phyloP scores from a whole-genome alignment of 2,329 filamentous ascomycete species.

The Knoxdaviesia capensis region DNA sequence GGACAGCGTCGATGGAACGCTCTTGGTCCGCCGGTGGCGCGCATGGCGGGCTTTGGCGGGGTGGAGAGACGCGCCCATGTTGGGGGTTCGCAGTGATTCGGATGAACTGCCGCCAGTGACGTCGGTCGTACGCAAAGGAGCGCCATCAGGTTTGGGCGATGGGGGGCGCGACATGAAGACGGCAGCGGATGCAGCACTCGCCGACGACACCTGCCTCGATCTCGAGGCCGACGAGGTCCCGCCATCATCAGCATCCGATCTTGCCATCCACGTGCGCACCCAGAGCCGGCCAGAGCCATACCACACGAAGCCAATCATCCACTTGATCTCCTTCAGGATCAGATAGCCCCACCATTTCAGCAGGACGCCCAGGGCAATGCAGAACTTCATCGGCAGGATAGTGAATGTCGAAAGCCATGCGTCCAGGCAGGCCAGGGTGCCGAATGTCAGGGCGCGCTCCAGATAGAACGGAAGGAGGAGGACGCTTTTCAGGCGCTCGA shows the following conservation, averaged over 20 bases:
- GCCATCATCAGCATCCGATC: not conserved
- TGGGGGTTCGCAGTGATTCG: too few species aligned
- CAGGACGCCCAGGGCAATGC: conserved; percentile 60
- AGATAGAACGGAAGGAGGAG: conserved; percentile 62
- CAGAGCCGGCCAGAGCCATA: conserved; percentile 63
- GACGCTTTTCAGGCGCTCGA: conserved; percentile 81
- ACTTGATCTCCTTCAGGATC: conserved; percentile 48
- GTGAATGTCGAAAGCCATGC: conserved; percentile 96
- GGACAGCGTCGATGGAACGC: conserved; percentile 64
- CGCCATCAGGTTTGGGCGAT: too few species aligned
- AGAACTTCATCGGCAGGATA: conserved; percentile 74
- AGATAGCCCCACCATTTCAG: conserved; percentile 60
- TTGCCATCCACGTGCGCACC: conserved; percentile 19
- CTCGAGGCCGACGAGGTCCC: not conserved
- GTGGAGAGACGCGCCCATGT: too few species aligned
- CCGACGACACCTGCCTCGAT: not conserved
- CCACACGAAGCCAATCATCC: conserved; percentile 59
- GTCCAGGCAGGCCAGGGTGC: conserved; percentile 77
- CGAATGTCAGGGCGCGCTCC: conserved; percentile 73
- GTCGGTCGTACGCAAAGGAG: too few species aligned
- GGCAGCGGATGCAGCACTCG: too few species aligned
- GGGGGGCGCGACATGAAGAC: too few species aligned
- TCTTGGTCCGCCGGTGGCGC: conserved; percentile 57
- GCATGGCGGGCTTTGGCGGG: conserved; percentile 4
- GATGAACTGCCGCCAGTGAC: too few species aligned